phyloP scores from a whole-genome alignment of 192 early-diverging fungal species.

The Podila clonocystis region DNA sequence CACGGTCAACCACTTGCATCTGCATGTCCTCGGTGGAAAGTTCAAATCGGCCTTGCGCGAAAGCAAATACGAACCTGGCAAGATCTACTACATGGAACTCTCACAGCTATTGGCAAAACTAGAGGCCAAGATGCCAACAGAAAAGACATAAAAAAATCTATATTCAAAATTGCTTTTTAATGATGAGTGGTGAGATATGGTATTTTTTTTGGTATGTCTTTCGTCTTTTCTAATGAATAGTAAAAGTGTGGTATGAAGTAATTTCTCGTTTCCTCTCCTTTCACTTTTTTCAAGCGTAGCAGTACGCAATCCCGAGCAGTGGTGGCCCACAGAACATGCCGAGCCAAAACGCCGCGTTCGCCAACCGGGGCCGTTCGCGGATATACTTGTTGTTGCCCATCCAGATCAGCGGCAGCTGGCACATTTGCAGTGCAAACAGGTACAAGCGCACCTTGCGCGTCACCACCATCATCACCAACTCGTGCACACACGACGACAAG shows the following conservation, averaged over 20 bases:
- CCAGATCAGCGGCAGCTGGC: conserved; percentile 90
- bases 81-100: conserved; percentile 29
- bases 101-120: conserved; percentile 15
- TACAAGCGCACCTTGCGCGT: conserved; percentile 76
- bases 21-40: conserved; percentile 69
- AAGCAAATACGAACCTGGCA: conserved; percentile 27
- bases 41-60: conserved; percentile 46
- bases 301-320: conserved; percentile 81
- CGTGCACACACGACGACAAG: conserved; percentile 80
- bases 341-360: conserved; percentile 92
- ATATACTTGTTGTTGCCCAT: conserved; percentile 67
- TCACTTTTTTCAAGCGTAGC: conserved; percentile 44
- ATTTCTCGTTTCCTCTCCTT: background rate
- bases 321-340: conserved; percentile 90
- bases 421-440: conserved; percentile 87
- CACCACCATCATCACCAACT: conserved; percentile 81
- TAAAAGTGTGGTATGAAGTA: no score
- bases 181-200: background rate
- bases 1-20: conserved; percentile 73
- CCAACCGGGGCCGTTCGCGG: conserved; percentile 69
- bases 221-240: background rate
- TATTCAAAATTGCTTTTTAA: conserved; percentile 1
- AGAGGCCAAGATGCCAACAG: background rate
- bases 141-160: background rate
- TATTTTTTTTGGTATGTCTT: background rate